Percentiles rank a stretch among this genome's conserved stretches.
phyloP scores from a whole-genome alignment of 2,329 filamentous ascomycete genomes.

The Cadophora sp. region DNA sequence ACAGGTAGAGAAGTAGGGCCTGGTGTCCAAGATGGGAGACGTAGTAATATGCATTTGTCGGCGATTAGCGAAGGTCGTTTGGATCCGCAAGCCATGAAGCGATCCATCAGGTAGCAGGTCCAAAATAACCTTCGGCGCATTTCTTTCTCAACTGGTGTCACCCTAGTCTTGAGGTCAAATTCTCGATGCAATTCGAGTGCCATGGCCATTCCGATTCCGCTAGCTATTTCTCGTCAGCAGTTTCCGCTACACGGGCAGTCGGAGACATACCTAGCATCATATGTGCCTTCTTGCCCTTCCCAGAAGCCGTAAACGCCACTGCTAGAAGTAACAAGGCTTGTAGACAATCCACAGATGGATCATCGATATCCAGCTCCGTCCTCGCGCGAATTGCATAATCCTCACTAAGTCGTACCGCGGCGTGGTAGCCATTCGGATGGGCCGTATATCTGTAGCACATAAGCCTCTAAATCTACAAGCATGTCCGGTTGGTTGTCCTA shows the following conservation, averaged over 20 bases:
- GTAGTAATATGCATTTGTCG: constrained; percentile 77
- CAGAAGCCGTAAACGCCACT: constrained; percentile 76
- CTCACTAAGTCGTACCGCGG: constrained; percentile 71
- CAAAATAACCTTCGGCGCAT: constrained; percentile 83
- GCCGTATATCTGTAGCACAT: constrained; percentile 65
- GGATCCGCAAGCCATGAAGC: constrained; percentile 82
- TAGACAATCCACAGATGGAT: constrained; percentile 79
- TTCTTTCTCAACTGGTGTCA: constrained; percentile 74
- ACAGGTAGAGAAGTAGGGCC: constrained; percentile 65
- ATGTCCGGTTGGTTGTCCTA: constrained; percentile 44
- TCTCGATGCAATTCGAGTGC: constrained; percentile 84
- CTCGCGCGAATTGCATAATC: constrained; percentile 76
- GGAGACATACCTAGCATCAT: constrained; percentile 75
- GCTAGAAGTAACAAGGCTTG: constrained; percentile 79
- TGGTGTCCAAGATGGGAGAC: constrained; percentile 77
- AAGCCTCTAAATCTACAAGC: constrained; percentile 23
- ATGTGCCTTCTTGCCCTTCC: constrained; percentile 83
- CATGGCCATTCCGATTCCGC: constrained; percentile 81
- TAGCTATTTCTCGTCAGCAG: constrained; percentile 59
- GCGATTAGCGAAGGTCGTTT: constrained; percentile 81
- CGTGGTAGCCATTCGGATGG: constrained; percentile 70
- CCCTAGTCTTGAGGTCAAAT: constrained; percentile 65
- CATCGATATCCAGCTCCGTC: constrained; percentile 76
- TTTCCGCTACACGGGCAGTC: constrained; percentile 11
- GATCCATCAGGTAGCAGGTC: constrained; percentile 86